A percentile compares a stretch with the other conserved stretches of the same genome.
phyloP scores from a whole-genome alignment of 176 grass and related monocot species.

The Cocos nucifera region DNA sequence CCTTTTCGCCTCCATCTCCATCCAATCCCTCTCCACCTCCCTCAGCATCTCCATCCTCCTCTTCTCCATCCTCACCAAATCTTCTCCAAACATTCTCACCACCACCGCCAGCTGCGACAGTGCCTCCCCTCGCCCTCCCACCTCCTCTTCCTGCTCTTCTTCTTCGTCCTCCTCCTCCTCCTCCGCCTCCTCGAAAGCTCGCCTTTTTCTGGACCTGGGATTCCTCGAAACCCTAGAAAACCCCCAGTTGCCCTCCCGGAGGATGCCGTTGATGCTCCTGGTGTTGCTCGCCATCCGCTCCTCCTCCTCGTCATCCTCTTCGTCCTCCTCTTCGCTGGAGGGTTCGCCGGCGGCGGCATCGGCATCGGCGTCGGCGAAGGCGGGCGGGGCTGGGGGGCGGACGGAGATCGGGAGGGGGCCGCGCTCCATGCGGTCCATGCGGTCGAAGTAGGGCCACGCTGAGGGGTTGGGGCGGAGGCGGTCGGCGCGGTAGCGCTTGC shows the following conservation, averaged over 20 bases:
- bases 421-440: constrained; percentile 74
- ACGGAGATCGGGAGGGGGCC: constrained; percentile 36
- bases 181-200: constrained; percentile 22
- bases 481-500: constrained; percentile 83
- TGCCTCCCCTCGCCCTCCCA: neutral
- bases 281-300: constrained; percentile 46
- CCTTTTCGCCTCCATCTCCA: constrained; percentile 59
- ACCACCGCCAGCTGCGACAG: constrained; percentile 31
- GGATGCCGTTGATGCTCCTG: constrained; percentile 65
- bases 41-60: constrained; percentile 60
- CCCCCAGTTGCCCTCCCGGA: constrained; percentile 33
- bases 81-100: constrained; percentile 57
- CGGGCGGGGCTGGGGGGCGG: constrained; percentile 11
- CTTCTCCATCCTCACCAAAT: constrained; percentile 61
- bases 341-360: neutral
- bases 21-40: constrained; percentile 71
- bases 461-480: constrained; percentile 50
- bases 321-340: neutral
- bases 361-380: constrained; percentile 9
- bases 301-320: neutral
- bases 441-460: constrained; percentile 77
- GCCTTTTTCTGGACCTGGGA: constrained; percentile 38
- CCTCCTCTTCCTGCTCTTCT: constrained; percentile 16
- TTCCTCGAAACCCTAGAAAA: constrained; percentile 20
- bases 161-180: constrained; percentile 28